Conservation (phyloP, 2,329 filamentous ascomycete genomes). For the Leptodontidium sp. region DNA sequence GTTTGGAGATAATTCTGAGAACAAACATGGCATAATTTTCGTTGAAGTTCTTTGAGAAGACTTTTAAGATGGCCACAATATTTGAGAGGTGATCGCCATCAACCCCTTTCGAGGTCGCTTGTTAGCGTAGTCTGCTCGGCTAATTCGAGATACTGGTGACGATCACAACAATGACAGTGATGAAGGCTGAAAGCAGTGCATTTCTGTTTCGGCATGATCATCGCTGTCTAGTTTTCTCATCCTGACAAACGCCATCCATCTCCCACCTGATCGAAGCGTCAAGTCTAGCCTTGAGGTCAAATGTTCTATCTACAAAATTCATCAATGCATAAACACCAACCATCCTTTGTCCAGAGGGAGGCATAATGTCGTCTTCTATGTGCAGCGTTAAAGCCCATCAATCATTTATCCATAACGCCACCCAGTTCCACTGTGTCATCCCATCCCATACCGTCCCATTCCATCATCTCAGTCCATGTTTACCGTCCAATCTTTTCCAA, state of each 20-base stretch:
- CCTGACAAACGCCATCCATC: conserved; percentile 6
- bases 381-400: conserved; percentile 11
- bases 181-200: not conserved
- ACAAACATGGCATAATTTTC: too few relatives aligned
- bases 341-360: conserved; percentile 3
- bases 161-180: conserved; percentile 6
- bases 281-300: conserved; percentile 3
- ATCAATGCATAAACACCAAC: conserved; percentile 5
- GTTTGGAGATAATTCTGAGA: too few relatives aligned
- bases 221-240: conserved; percentile 3
- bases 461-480: not conserved
- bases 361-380: not conserved
- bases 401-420: conserved; percentile 7
- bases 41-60: not conserved
- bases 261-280: not conserved
- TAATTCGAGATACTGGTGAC: not conserved
- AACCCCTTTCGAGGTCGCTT: conserved; percentile 3
- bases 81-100: not conserved
- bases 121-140: conserved; percentile 11
- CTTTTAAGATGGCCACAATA: not conserved
- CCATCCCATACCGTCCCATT: not conserved
- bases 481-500: conserved; percentile 37
- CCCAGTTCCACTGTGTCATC: not conserved
- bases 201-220: not conserved
- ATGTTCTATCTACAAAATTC: conserved; percentile 9